Evolutionary conservation across 345 rosid genomes (phyloP).

Genomic region (Dimocarpus longan): DNA sequence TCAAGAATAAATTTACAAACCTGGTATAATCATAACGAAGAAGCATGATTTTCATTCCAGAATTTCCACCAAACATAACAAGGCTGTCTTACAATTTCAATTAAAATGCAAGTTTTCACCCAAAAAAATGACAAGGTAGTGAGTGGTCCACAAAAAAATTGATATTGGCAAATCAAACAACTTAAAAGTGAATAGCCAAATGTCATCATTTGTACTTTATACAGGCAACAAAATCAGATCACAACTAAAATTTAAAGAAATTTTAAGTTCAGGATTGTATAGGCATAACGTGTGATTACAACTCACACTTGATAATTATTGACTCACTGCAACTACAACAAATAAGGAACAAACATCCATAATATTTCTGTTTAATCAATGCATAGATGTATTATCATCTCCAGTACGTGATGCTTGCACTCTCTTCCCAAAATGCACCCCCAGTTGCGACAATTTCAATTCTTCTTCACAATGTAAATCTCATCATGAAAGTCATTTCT

Average conservation of each 20-base stretch:
- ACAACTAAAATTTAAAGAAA: background rate
- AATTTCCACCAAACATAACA: conserved; percentile 30
- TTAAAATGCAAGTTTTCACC: conserved; percentile 24
- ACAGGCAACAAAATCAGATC: background rate
- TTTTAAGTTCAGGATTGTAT: background rate
- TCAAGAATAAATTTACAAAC: conserved; percentile 33
- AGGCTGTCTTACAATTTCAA: conserved; percentile 33
- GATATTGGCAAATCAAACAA: background rate
- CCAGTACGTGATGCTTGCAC: background rate
- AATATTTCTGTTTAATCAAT: background rate
- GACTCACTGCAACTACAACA: background rate
- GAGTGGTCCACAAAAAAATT: too few relatives aligned
- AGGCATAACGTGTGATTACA: too few relatives aligned
- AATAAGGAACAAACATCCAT: background rate
- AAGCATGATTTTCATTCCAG: conserved; percentile 40
- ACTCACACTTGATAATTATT: too few relatives aligned
- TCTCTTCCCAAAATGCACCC: background rate
- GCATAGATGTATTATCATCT: background rate
- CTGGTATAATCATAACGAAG: conserved; percentile 33
- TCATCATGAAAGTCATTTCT: conserved; percentile 1
- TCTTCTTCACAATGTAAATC: conserved; percentile 1
- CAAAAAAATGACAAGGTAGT: conserved; percentile 10
- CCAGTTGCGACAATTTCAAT: background rate
- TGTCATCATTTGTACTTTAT: background rate
- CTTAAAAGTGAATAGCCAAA: background rate